Percentiles rank a stretch among this genome's conserved stretches.
phyloP scores from a whole-genome alignment of 768 basidiomycete species.

The Serendipita sp. region DNA sequence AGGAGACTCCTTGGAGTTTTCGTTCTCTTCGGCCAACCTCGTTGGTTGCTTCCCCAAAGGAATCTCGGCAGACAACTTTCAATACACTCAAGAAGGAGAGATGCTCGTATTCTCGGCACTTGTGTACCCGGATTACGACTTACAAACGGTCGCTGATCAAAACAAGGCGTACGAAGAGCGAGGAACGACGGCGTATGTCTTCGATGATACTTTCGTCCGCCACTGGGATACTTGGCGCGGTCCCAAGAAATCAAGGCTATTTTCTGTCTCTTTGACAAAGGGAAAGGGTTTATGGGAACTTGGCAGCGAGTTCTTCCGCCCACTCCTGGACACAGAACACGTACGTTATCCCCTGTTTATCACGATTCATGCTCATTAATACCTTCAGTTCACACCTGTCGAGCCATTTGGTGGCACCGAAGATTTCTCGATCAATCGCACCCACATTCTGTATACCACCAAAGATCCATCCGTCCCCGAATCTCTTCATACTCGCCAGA shows the following conservation, averaged over 20 bases:
- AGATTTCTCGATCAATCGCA: slow-evolving; percentile 59
- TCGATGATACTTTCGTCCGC: slow-evolving; percentile 50
- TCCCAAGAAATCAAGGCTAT: slow-evolving; percentile 54
- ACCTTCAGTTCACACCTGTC: slow-evolving; percentile 47
- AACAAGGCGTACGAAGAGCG: slow-evolving; percentile 59
- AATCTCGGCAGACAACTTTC: slow-evolving; percentile 48
- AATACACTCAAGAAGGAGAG: slow-evolving; percentile 37
- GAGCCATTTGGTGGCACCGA: slow-evolving; percentile 77
- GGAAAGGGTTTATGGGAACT: slow-evolving; percentile 38
- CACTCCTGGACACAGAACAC: slow-evolving; percentile 51
- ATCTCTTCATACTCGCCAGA: slow-evolving; percentile 81
- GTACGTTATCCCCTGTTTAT: slow-evolving; percentile 27
- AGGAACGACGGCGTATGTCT: slow-evolving; percentile 57
- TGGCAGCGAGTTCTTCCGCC: slow-evolving; percentile 36
- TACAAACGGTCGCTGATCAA: slow-evolving; percentile 49
- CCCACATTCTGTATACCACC: slow-evolving; percentile 64
- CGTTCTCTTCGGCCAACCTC: slow-evolving; percentile 20
- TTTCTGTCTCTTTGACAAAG: slow-evolving; percentile 43
- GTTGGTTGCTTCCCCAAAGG: slow-evolving; percentile 56
- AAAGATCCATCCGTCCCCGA: slow-evolving; percentile 65
- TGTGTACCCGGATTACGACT: slow-evolving; percentile 60
- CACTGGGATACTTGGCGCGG: slow-evolving; percentile 69
- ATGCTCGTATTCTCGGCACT: slow-evolving; percentile 72
- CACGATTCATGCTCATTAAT: slow-evolving; percentile 1
- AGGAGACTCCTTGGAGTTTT: slow-evolving; percentile 14